A percentile compares a stretch with the other conserved stretches of the same genome.
phyloP scores from a whole-genome alignment of 1,139 yeast species.

The Pichia sp. region DNA sequence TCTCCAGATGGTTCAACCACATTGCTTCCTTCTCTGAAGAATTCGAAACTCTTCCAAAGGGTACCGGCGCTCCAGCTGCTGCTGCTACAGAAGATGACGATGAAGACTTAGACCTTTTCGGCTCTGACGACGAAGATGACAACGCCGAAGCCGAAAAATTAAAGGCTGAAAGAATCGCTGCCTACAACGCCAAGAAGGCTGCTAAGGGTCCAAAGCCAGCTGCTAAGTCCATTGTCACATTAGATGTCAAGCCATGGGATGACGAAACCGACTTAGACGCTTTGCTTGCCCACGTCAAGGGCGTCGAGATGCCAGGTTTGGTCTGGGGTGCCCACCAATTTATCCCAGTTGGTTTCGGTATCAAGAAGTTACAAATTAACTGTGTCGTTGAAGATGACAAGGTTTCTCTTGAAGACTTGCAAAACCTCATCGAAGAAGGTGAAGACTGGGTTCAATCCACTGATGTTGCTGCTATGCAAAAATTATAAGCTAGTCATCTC shows the following conservation, averaged over 20 bases:
- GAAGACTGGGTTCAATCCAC: constrained; percentile 99
- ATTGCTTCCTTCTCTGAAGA: constrained; percentile 87
- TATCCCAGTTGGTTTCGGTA: constrained; percentile 98
- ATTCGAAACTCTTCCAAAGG: constrained; percentile 81
- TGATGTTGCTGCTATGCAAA: constrained; percentile 97
- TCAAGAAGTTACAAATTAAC: constrained; percentile 98
- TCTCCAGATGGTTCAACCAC: constrained; percentile 98
- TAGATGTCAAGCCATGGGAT: constrained; percentile 99
- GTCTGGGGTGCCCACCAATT: constrained; percentile 97
- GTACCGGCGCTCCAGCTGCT: constrained; percentile 51
- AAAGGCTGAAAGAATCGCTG: constrained; percentile 96
- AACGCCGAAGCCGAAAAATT: constrained; percentile 88
- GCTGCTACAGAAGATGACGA: constrained; percentile 62
- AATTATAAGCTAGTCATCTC: constrained; percentile 63
- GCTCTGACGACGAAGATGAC: constrained; percentile 88
- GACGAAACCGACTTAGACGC: constrained; percentile 95
- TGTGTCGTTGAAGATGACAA: constrained; percentile 95
- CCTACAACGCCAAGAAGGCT: constrained; percentile 96
- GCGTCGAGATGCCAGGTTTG: constrained; percentile 85
- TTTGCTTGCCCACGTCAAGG: constrained; percentile 80
- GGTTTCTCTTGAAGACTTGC: constrained; percentile 90
- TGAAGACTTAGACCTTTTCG: constrained; percentile 91
- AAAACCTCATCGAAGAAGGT: constrained; percentile 80
- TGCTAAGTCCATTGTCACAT: constrained; percentile 94
- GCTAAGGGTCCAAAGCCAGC: constrained; percentile 97